Base-by-base conservation (phyloP, 495 filamentous ascomycete species). In the Apiosordaria backusii region DNA sequence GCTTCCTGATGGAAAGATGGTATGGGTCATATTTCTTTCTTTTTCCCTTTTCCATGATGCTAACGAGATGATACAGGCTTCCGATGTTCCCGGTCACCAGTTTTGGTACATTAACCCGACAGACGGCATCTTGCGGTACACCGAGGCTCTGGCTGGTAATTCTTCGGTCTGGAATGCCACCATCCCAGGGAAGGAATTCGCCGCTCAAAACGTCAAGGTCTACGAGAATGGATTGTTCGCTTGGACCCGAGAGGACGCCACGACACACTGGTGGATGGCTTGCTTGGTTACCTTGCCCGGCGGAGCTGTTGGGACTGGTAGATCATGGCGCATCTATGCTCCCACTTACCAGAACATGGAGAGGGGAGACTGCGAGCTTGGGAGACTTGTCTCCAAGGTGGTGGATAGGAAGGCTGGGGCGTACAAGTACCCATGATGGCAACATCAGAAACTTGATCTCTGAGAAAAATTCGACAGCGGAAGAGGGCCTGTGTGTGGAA, bases 101-200 rank as follows among this genome's bases (percentile, higher is more conserved):
- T 69, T 61, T 10, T 69, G 67, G 67, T 69, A 66, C 13, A 29
- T 69, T 7, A 50, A 69, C 29, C 60, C 67, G 1, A n/a, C 19
- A 0, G 64, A 66, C 26, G 67, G 67, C 0, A 10, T 29, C 10
- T 22, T 69, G 24, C 9, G 7, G 25, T 69, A 63, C n/a, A 69
- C 63, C n/a, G 23, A 29, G 1, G 64, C 54, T 21, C 26, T 60
- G 2, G 22, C 61, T 19, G 4, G 4, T 7, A 63, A 63, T 27
- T 53, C 26, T 15, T 53, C 65, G 35, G n/a, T 19, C n/a, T 64
- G 55, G 66, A 64, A 64, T 13, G n/a, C 61, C 16, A 68, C 66
- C 1, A 50, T 61, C 21, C 57, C 61, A 6, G 54, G n/a, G 15
- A 18, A 64, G 61, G 61, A 68, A n/a, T 68, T 61, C 1, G 62